phyloP scores from a whole-genome alignment of 371 early-diverging fungal genomes.

The Blakeslea trispora region DNA sequence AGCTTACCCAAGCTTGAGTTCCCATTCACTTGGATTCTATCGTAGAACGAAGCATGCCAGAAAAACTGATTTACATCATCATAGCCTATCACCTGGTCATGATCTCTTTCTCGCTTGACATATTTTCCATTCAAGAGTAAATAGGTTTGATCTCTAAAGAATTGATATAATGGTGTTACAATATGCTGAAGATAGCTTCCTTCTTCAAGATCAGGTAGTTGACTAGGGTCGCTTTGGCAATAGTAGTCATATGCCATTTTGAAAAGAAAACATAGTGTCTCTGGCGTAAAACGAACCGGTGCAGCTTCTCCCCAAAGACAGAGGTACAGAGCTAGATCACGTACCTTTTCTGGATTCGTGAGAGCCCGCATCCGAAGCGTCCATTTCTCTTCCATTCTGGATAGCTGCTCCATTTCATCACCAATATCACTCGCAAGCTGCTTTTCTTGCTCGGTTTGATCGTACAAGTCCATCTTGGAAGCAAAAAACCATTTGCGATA shows the following conservation, averaged over 20 bases:
- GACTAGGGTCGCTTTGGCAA: constrained; percentile 8
- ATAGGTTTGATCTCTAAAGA: constrained; percentile 79
- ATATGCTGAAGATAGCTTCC: constrained; percentile 73
- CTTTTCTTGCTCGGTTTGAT: constrained; percentile 53
- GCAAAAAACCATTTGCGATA: constrained; percentile 89
- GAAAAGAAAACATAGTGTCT: constrained; percentile 83
- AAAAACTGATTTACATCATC: constrained; percentile 92
- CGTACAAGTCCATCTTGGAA: constrained; percentile 74
- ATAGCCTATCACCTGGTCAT: constrained; percentile 79
- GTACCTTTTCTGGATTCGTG: constrained; percentile 68
- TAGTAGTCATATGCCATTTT: constrained; percentile 75
- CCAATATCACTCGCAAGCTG: constrained; percentile 39
- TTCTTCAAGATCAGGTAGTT: constrained; percentile 53
- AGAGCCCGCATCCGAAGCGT: constrained; percentile 69
- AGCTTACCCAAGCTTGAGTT: constrained; percentile 60
- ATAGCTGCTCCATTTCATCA: constrained; percentile 44
- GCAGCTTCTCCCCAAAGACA: constrained; percentile 90
- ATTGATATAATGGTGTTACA: constrained; percentile 78
- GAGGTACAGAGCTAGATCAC: constrained; percentile 80
- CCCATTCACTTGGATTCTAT: constrained; percentile 52
- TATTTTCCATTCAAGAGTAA: constrained; percentile 69
- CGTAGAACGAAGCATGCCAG: constrained; percentile 75
- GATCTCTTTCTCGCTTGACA: constrained; percentile 81
- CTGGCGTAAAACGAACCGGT: constrained; percentile 77
- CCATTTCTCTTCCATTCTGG: constrained; percentile 71